A percentile compares a stretch with the other conserved stretches of the same genome.
Evolutionary conservation across 2,329 filamentous ascomycete genomes (phyloP).

Genomic region (Zymoseptoria pseudotritici): DNA sequence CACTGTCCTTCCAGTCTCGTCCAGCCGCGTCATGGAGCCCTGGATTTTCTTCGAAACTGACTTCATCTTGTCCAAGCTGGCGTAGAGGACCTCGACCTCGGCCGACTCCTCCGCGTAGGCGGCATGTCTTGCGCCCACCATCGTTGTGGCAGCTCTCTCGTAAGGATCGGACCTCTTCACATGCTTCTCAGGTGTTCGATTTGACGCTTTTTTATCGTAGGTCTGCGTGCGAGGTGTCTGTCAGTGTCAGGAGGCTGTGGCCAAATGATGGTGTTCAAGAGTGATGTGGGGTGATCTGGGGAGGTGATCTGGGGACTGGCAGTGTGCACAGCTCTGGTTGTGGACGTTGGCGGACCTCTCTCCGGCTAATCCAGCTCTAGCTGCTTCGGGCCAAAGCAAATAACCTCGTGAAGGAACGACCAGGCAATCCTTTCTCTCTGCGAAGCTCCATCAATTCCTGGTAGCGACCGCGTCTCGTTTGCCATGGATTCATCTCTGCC

Average conservation of each 20-base stretch:
- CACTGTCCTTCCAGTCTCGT: constrained; percentile 82
- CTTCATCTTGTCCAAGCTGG: constrained; percentile 81
- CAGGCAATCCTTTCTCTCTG: not conserved
- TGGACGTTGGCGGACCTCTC: not conserved
- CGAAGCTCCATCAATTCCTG: not conserved
- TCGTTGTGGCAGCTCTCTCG: constrained; percentile 17
- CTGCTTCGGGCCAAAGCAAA: too few relatives aligned
- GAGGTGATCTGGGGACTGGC: not conserved
- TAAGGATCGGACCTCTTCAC: not conserved
- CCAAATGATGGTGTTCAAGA: not conserved
- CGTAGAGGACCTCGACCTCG: constrained; percentile 59
- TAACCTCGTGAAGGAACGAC: not conserved
- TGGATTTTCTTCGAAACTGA: constrained; percentile 94
- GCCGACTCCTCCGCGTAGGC: constrained; percentile 60
- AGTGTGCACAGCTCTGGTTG: not conserved
- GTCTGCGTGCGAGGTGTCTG: not conserved
- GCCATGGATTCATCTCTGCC: not conserved
- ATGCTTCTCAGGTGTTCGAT: not conserved
- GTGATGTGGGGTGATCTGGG: not conserved
- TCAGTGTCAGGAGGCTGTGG: not conserved
- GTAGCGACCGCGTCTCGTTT: not conserved
- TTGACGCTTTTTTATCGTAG: not conserved
- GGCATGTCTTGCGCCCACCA: constrained; percentile 51
- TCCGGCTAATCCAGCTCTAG: not conserved
- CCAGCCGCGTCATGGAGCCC: constrained; percentile 72